These are phyloP conservation scores for Corinectria fuckeliana DNA, from an alignment of 2,329 filamentous ascomycete genomes.

Conservation along the genomic window DNA sequence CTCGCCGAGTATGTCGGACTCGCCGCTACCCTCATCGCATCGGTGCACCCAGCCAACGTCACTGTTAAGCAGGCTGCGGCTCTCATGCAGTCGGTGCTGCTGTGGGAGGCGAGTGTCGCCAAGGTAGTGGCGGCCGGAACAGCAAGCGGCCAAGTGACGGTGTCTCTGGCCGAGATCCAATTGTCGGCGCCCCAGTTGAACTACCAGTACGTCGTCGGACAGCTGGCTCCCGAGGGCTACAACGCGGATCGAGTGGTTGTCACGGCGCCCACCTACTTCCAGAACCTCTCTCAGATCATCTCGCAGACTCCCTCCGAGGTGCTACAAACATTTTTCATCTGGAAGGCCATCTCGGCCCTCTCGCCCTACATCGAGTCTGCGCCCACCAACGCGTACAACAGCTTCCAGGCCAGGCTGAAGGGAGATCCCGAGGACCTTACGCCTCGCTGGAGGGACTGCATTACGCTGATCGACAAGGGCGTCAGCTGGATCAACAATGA, in stretches of 20 bases:
- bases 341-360: constrained; percentile 66
- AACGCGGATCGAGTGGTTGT: constrained; percentile 54
- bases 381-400: constrained; percentile 63
- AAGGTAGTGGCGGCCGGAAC: accelerated
- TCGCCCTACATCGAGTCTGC: constrained; percentile 62
- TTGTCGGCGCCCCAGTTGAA: constrained; percentile 7
- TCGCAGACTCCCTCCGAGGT: constrained; percentile 59
- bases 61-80: neutral
- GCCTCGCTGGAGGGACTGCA: constrained; percentile 20
- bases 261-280: constrained; percentile 65
- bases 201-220: constrained; percentile 12
- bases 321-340: constrained; percentile 66
- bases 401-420: constrained; percentile 66
- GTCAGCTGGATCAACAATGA: neutral
- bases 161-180: constrained; percentile 2
- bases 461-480: neutral
- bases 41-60: constrained; percentile 9
- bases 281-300: constrained; percentile 63
- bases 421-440: constrained; percentile 34
- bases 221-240: constrained; percentile 22
- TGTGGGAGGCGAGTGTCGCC: neutral
- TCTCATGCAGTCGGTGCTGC: neutral
- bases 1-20: constrained; percentile 3
- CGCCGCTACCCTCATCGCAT: constrained; percentile 1
- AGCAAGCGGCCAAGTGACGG: neutral